phyloP scores from a whole-genome alignment of 176 grass and related monocot species.

The Guadua angustifolia region DNA sequence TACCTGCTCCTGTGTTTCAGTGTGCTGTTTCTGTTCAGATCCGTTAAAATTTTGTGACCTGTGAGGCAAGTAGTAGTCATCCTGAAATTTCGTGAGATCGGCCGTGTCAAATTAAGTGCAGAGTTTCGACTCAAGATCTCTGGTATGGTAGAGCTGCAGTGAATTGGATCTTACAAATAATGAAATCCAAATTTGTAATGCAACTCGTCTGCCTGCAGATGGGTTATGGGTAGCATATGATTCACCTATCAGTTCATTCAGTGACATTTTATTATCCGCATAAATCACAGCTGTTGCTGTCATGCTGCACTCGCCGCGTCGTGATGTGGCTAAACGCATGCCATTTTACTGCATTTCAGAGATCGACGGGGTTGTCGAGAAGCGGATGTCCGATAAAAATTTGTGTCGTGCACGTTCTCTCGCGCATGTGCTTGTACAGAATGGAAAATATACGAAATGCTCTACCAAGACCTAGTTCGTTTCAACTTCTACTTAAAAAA shows the following conservation, averaged over 20 bases:
- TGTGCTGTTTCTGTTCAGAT: constrained; percentile 41
- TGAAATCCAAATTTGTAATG: background rate
- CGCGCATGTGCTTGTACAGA: background rate
- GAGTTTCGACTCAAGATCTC: background rate
- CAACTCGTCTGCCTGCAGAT: constrained; percentile 6
- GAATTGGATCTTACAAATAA: constrained; percentile 7
- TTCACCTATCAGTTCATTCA: constrained; percentile 5
- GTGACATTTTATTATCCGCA: constrained; percentile 28
- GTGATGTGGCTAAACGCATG: constrained; percentile 34
- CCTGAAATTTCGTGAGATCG: background rate
- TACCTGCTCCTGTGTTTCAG: constrained; percentile 27
- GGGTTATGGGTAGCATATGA: constrained; percentile 20
- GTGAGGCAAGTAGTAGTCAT: constrained; percentile 5
- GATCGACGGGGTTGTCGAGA: constrained; percentile 15
- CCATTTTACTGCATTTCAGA: constrained; percentile 24
- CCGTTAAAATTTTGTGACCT: constrained; percentile 41
- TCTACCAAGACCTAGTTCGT: too few relatives aligned
- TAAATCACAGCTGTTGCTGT: constrained; percentile 1
- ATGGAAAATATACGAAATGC: constrained; percentile 50
- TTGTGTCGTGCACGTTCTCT: background rate
- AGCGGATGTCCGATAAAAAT: constrained; percentile 22
- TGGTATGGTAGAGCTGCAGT: background rate
- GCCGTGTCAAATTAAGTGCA: background rate
- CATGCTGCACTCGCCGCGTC: background rate
- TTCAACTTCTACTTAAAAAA: too few relatives aligned